These are phyloP conservation scores for Neonectria sp. DNA, from an alignment of 2,329 filamentous ascomycete species.

Conservation along the genomic window DNA sequence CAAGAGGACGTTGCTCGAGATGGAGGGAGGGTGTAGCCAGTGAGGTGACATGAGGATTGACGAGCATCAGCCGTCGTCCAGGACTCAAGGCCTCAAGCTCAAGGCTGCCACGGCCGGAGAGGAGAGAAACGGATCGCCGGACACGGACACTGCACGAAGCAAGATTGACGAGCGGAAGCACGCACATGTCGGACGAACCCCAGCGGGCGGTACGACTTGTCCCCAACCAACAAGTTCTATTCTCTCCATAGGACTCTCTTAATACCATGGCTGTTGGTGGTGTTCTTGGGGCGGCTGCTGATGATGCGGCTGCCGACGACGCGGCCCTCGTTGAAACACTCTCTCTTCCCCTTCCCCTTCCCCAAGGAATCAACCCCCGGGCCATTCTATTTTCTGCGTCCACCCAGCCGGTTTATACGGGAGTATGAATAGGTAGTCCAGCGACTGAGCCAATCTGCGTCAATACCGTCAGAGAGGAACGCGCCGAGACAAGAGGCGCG, in stretches of 20 bases:
- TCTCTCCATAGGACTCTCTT: conserved; percentile 36
- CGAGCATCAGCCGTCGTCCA: no score
- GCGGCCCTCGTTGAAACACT: conserved; percentile 44
- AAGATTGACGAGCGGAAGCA: not conserved
- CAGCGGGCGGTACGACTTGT: not conserved
- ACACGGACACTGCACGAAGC: not conserved
- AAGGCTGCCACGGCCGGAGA: conserved; percentile 12
- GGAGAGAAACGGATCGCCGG: no score
- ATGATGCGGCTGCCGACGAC: conserved; percentile 32
- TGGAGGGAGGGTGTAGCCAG: conserved; percentile 17
- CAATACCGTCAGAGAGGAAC: conserved; percentile 5
- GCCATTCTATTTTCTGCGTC: conserved; percentile 30
- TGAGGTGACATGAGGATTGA: not conserved
- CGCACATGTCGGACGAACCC: not conserved
- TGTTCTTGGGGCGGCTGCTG: conserved; percentile 3
- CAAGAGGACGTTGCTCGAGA: not conserved
- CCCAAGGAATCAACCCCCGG: conserved; percentile 4
- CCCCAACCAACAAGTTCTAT: conserved; percentile 11
- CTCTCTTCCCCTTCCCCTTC: not conserved
- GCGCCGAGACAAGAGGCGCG: not conserved
- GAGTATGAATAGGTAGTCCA: not conserved
- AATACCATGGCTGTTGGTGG: conserved; percentile 14
- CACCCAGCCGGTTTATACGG: not conserved
- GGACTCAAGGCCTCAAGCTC: not conserved
- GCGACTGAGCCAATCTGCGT: conserved; percentile 1